Evolutionary conservation across 768 basidiomycete species (phyloP), one percentile per base, ranked within the genome.

Genomic region (Cantharellus cinnabarinus): DNA sequence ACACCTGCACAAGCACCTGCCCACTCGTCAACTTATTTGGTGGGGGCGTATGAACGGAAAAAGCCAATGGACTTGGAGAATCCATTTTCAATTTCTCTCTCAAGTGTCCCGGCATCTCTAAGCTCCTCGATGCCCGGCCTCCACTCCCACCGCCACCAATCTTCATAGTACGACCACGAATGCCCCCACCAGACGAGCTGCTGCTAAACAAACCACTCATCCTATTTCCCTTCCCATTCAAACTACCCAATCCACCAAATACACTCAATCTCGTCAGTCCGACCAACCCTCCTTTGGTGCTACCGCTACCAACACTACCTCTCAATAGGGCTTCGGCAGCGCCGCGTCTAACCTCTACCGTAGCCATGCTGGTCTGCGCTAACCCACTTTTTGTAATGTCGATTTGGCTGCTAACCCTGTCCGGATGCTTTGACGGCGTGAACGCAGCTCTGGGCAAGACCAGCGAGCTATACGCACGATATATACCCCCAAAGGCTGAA

Each of bases 291-390:
- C 7, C 7, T 14, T 5, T 5, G 10, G 44, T 10, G 10, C 44
- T 1, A 29, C 20, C 20, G 20, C 20, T 29, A 29, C 20, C 20
- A 29, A 29, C 20, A 29, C 20, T 29, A 29, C 20, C 20, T 29
- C 20, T 29, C 35, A 57, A 5, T 14, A 58, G 20, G 20, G 60
- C 5, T 5, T 38, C 53, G 5, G 66, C 65, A 3, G 64, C 66
- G 38, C 60, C 58, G 40, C 59, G 61, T 15, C 62, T 61, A 51
- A 68, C 63, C n/a, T 65, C 61, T 50, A 94, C 80, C 56, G 80
- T 88, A 14, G 85, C 83, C 89, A 95, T 93, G 3, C 85, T 89
- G 3, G 81, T 82, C 67, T 88, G 85, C 4, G 89, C 89, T 5
- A 88, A 71, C 2, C 89, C 88, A 15, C 81, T 77, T 5, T 76